Evolutionary conservation across 139 green algal genomes (phyloP), one percentile per base, ranked within the genome.

Genomic region (Pedinophyceae sp.): DNA sequence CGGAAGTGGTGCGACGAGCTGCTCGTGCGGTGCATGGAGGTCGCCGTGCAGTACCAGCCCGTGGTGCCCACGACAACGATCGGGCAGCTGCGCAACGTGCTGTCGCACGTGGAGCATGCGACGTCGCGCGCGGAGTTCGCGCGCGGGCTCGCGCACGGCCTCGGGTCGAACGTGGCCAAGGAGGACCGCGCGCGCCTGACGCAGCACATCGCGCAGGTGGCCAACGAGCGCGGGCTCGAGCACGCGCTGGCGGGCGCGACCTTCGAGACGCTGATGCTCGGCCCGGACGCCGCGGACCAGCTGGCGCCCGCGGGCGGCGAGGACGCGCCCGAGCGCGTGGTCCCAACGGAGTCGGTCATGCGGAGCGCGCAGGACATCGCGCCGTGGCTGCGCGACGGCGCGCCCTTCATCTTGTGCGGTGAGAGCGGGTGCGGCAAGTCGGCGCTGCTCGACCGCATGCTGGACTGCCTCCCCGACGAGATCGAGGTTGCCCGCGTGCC

Each of bases 391-490:
- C 63, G 66, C 26, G 50, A 16, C 3, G 57, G 72, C 17, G 63
- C 75, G 50, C 78, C 81, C 1, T 72, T 87, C 48, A 30, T 90
- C 23, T 55, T 90, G 46, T 69, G 82, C 43, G 52, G 61, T 27
- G 10, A 5, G 34, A 52, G 27, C 43, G 82, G 82, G 22, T 80
- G 71, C 40, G 79, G 82, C 56, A 91, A 91, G 65, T 58, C 64
- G 23, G 67, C 65, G 2, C 64, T 84, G 39, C 57, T 91, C 18
- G 62, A 82, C 25, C 71, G 77, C 58, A 56, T 45, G 18, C 59
- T 70, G 39, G 18, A 18, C 3, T 30, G 34, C 26, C 43, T 67
- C 2, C 25, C 19, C 16, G 2, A 30, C 41, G 20, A 16, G 50
- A 30, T 52, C 15, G 16, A 30, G 18, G 69, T 87, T n/a, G 73